Evolutionary conservation across 768 basidiomycete genomes (phyloP).

Genomic region (Russula griseocarnosa): DNA sequence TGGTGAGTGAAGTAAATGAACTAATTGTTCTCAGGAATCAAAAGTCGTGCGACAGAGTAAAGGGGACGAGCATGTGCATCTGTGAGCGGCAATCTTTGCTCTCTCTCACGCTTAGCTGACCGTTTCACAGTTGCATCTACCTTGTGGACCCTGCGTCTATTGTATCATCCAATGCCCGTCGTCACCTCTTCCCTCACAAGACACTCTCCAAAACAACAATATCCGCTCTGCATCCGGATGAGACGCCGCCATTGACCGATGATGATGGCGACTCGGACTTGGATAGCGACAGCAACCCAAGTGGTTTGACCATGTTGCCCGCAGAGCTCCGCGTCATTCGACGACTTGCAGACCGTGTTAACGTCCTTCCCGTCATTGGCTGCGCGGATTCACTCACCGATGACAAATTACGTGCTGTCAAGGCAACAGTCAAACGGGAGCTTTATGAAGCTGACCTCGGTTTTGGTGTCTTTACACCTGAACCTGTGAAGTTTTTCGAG

Average conservation of each 20-base stretch:
- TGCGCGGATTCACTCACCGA: constrained; percentile 82
- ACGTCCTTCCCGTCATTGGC: constrained; percentile 79
- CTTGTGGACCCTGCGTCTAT: constrained; percentile 77
- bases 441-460: constrained; percentile 62
- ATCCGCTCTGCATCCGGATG: constrained; percentile 49
- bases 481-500: constrained; percentile 32
- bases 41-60: constrained; percentile 84
- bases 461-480: constrained; percentile 70
- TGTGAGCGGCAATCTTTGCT: constrained; percentile 48
- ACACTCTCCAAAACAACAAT: constrained; percentile 66
- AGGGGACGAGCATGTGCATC: constrained; percentile 85
- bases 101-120: neutral
- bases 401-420: constrained; percentile 63
- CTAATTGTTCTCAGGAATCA: constrained; percentile 54
- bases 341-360: constrained; percentile 67
- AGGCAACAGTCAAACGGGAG: constrained; percentile 66
- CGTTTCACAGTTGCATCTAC: constrained; percentile 64
- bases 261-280: constrained; percentile 45
- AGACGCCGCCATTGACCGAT: constrained; percentile 45
- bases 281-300: constrained; percentile 48
- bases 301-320: constrained; percentile 62
- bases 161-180: constrained; percentile 51
- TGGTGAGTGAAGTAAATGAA: neutral
- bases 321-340: constrained; percentile 76
- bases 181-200: constrained; percentile 48